Conservation (phyloP, 192 early-diverging fungal genomes). For the Coemansia sp. region DNA sequence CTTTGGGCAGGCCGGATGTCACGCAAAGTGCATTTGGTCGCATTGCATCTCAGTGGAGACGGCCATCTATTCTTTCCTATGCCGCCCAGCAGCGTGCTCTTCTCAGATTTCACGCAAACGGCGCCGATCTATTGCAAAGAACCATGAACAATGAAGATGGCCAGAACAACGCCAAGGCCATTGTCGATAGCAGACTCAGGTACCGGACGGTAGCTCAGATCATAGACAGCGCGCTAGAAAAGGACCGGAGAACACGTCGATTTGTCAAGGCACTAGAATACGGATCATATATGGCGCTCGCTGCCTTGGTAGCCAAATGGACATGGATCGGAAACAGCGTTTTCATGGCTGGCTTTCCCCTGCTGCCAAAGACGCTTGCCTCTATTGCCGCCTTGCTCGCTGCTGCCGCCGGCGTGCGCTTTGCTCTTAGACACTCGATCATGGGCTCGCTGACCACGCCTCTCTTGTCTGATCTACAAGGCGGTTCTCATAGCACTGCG, state of each 20-base stretch:
- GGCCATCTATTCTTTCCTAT: constrained; percentile 13
- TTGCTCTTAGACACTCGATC: constrained; percentile 26
- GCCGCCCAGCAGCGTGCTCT: constrained; percentile 34
- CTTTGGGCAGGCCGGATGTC: constrained; percentile 39
- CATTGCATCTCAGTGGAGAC: constrained; percentile 18
- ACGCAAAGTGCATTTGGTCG: constrained; percentile 24
- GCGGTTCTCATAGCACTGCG: neutral
- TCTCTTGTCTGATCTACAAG: neutral
- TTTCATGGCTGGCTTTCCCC: neutral
- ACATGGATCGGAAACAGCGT: constrained; percentile 17
- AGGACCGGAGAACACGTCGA: constrained; percentile 15
- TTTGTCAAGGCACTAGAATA: constrained; percentile 27
- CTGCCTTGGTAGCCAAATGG: constrained; percentile 18
- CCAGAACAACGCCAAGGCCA: neutral
- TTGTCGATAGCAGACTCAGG: constrained; percentile 11
- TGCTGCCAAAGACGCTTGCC: constrained; percentile 2
- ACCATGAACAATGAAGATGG: neutral
- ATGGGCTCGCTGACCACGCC: constrained; percentile 25
- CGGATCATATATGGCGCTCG: constrained; percentile 13
- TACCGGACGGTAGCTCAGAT: constrained; percentile 10
- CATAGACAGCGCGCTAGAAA: constrained; percentile 14
- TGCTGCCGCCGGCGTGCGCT: constrained; percentile 6
- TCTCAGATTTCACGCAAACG: constrained; percentile 14
- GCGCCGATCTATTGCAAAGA: constrained; percentile 3
- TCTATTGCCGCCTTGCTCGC: neutral